phyloP scores from a whole-genome alignment of 306 rosid species.

The Trifolium dubium region DNA sequence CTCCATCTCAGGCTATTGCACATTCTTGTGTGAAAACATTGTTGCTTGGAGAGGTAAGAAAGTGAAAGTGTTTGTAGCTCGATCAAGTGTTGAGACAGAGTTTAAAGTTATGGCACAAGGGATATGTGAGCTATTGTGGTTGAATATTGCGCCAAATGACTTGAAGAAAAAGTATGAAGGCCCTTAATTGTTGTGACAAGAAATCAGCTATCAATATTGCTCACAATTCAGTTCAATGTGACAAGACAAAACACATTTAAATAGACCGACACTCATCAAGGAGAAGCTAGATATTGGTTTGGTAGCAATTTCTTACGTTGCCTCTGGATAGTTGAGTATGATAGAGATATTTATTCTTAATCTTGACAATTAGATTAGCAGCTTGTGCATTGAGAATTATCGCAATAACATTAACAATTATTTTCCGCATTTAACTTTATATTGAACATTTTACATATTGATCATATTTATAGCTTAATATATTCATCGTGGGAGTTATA shows the following conservation, averaged over 20 bases:
- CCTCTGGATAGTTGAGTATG: not conserved
- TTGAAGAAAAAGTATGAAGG: not conserved
- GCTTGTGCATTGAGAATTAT: too few relatives aligned
- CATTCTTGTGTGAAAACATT: not conserved
- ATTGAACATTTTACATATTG: too few relatives aligned
- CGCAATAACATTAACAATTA: too few relatives aligned
- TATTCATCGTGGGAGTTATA: too few relatives aligned
- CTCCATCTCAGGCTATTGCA: not conserved
- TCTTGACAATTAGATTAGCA: too few relatives aligned
- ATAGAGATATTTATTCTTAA: not conserved
- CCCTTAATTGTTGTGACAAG: not conserved
- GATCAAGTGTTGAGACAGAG: not conserved
- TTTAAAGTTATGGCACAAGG: not conserved
- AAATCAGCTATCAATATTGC: not conserved
- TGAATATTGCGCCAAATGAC: not conserved
- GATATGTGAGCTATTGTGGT: not conserved
- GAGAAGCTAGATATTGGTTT: not conserved
- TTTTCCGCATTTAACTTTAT: too few relatives aligned
- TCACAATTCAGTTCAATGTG: not conserved
- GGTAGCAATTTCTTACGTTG: not conserved
- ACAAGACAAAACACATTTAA: not conserved
- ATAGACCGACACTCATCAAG: not conserved
- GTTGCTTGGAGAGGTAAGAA: not conserved
- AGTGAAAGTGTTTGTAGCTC: not conserved
- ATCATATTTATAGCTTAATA: too few relatives aligned